Conservation (phyloP, 2,329 filamentous ascomycete species). For the Esteya vermicola region DNA sequence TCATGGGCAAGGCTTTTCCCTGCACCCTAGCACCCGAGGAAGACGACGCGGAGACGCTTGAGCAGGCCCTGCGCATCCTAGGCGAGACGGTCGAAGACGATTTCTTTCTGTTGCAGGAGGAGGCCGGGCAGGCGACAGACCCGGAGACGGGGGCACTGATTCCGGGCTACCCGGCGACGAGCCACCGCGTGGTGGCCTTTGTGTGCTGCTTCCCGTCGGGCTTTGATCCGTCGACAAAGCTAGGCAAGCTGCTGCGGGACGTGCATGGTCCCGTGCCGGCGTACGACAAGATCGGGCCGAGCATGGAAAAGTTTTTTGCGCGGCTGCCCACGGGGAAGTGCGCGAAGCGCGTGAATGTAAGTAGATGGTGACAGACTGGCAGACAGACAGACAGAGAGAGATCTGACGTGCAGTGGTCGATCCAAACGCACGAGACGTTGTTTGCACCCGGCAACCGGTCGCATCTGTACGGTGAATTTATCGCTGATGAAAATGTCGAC, state of each 20-base stretch:
- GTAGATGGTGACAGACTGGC: conserved; percentile 6
- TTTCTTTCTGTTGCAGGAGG: conserved; percentile 31
- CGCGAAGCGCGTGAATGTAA: conserved; percentile 35
- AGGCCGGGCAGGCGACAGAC: conserved; percentile 14
- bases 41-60: no score
- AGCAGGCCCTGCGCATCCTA: conserved; percentile 9
- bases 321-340: conserved; percentile 31
- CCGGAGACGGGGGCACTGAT: background rate
- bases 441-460: conserved; percentile 26
- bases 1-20: conserved; percentile 20
- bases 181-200: conserved; percentile 30
- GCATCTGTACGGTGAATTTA: conserved; percentile 17
- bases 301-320: conserved; percentile 40
- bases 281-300: conserved; percentile 38
- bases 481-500: conserved; percentile 22
- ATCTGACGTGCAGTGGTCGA: conserved; percentile 38
- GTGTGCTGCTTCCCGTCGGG: conserved; percentile 37
- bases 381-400: background rate
- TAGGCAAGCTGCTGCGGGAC: conserved; percentile 31
- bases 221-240: conserved; percentile 34
- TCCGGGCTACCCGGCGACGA: conserved; percentile 2
- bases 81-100: conserved; percentile 40
- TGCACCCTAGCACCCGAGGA: conserved; percentile 16
- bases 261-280: conserved; percentile 38
- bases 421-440: conserved; percentile 28